Percentiles rank a stretch among this genome's conserved stretches.
These are phyloP conservation scores for Fonsecaea monophora DNA, from an alignment of 2,329 filamentous ascomycete genomes.

Conservation along the genomic window DNA sequence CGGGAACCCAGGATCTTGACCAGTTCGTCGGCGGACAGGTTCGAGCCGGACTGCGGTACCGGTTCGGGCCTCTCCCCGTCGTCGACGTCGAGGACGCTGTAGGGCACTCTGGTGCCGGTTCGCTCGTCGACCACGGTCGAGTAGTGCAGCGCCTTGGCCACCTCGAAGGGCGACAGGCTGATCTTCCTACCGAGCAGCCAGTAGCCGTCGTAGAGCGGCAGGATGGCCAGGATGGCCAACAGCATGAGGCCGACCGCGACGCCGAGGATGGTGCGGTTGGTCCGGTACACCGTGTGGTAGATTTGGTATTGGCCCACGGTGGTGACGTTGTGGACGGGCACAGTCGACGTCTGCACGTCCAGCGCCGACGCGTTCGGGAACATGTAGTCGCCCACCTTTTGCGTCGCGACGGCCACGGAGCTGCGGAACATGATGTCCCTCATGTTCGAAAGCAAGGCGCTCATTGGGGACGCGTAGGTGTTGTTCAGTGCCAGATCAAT, in stretches of 20 bases:
- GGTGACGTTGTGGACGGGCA: conserved; percentile 9
- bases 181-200: conserved; percentile 40
- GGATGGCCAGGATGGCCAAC: conserved; percentile 42
- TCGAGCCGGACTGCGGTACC: conserved; percentile 15
- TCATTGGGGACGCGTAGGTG: conserved; percentile 21
- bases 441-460: conserved; percentile 13
- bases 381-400: conserved; percentile 2
- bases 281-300: conserved; percentile 20
- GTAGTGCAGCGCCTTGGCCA: conserved; percentile 36
- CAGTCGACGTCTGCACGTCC: background rate
- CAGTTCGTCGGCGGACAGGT: conserved; percentile 94
- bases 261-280: conserved; percentile 13
- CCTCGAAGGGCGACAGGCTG: conserved; percentile 41
- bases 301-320: background rate
- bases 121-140: background rate
- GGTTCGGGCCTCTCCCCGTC: background rate
- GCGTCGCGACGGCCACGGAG: conserved; percentile 15
- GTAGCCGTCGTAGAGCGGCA: conserved; percentile 34
- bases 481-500: conserved; percentile 13
- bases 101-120: background rate
- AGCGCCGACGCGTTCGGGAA: background rate
- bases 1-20: conserved; percentile 54
- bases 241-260: conserved; percentile 40
- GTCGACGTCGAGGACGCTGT: conserved; percentile 6
- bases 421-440: conserved; percentile 26